These are phyloP conservation scores for Jackrogersella multiformis DNA, from an alignment of 495 filamentous ascomycete species.

Conservation along the genomic window DNA sequence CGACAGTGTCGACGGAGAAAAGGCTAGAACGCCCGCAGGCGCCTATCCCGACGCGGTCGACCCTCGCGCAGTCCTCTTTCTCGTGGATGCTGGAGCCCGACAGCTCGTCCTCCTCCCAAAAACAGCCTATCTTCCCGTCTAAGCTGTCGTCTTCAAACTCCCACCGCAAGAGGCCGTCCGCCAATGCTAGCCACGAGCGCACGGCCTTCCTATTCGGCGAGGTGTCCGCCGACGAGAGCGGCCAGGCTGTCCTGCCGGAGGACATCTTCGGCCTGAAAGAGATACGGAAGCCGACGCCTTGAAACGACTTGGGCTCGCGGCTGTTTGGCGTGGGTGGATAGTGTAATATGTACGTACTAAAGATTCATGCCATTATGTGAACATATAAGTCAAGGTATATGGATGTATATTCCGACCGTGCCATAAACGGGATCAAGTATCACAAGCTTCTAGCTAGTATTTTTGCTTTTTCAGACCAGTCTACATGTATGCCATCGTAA, in stretches of 20 bases:
- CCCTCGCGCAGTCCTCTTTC: slow-evolving; percentile 85
- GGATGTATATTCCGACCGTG: too few relatives aligned
- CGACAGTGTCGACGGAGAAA: slow-evolving; percentile 27
- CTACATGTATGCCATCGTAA: too few relatives aligned
- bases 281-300: slow-evolving; percentile 44
- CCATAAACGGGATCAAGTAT: too few relatives aligned
- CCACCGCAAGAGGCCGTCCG: slow-evolving; percentile 53
- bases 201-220: slow-evolving; percentile 68
- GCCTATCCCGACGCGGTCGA: slow-evolving; percentile 66
- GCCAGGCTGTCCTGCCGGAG: slow-evolving; percentile 45
- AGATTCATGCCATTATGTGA: too few relatives aligned
- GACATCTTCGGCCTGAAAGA: slow-evolving; percentile 59
- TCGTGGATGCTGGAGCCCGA: slow-evolving; percentile 90
- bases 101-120: slow-evolving; percentile 22
- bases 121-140: slow-evolving; percentile 38
- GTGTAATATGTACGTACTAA: not conserved
- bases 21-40: slow-evolving; percentile 20
- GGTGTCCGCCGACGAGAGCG: slow-evolving; percentile 44
- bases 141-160: slow-evolving; percentile 15
- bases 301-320: not conserved
- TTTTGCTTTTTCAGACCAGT: too few relatives aligned
- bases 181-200: slow-evolving; percentile 58
- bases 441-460: too few relatives aligned
- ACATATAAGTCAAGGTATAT: too few relatives aligned
- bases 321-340: not conserved